Evolutionary conservation across 1,284 basidiomycete species (phyloP), one percentile per base, ranked within the genome.

Genomic region (Kalmanozyma brasiliensis): DNA sequence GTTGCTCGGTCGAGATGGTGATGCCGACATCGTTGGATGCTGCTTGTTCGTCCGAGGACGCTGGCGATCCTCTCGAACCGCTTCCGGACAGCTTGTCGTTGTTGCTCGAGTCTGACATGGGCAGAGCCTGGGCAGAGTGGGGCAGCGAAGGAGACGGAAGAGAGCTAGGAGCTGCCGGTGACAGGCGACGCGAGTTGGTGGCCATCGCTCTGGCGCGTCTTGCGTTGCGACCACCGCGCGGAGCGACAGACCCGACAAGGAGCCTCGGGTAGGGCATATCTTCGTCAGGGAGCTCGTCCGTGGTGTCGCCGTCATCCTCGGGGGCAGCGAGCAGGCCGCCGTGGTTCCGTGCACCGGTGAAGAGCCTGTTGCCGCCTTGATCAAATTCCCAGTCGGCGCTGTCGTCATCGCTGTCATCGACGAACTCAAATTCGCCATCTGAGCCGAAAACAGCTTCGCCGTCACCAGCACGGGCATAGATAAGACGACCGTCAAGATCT

Each of bases 361-460:
- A 61, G 16, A 64, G 61, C 11, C 69, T 53, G 49, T 67, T 67
- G 30, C 63, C 61, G 24, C 61, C 59, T 29, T 55, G 63, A 19
- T 73, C 73, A 23, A 51, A 60, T 24, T 68, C 63, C 58, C 70
- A 69, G 24, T 66, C 68, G 26, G 72, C 63, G 48, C 67, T 71
- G 37, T 80, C 77, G 35, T 77, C 75, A 13, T 81, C 78, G 33
- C 74, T 76, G 37, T 80, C 79, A 37, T 77, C 77, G 24, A 74
- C 76, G 34, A 80, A 81, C 29, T 82, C 80, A 37, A 82, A 82
- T 40, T 82, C 80, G 23, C 80, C 80, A 40, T 82, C 80, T 2
- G 80, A 82, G 36, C 80, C 80, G 42, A 82, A 82, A 11, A 82
- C 80, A 6, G 80, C 80, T 60, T 82, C 80, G 13, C 80, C 80